These are phyloP conservation scores for Cladorrhinum sp. DNA, from an alignment of 2,329 filamentous ascomycete species.

Conservation along the genomic window DNA sequence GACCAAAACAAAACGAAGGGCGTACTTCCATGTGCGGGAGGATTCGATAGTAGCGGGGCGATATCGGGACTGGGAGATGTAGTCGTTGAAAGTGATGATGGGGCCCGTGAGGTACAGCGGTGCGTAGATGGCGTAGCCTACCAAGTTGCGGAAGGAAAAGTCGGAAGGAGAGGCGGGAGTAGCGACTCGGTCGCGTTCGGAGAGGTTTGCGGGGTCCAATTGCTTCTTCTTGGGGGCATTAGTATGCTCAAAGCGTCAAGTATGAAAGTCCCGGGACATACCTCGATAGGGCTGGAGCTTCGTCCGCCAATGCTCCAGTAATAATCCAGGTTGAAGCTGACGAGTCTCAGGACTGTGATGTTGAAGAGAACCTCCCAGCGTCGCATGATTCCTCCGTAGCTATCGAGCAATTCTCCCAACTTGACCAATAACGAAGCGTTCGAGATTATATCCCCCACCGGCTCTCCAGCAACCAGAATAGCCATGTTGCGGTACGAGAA, in stretches of 20 bases:
- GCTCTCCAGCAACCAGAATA: conserved; percentile 42
- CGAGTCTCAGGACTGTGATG: conserved; percentile 83
- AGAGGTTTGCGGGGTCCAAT: conserved; percentile 80
- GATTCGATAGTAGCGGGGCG: conserved; percentile 66
- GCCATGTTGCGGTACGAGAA: conserved; percentile 69
- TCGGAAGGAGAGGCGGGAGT: conserved; percentile 69
- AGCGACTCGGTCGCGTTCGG: conserved; percentile 80
- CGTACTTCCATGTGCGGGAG: conserved; percentile 75
- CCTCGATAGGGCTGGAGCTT: conserved; percentile 71
- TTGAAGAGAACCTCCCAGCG: conserved; percentile 99
- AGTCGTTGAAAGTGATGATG: conserved; percentile 97
- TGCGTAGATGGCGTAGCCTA: conserved; percentile 87
- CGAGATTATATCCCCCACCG: conserved; percentile 32
- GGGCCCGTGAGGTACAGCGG: conserved; percentile 91
- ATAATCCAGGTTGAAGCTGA: conserved; percentile 96
- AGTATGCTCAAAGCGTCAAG: conserved; percentile 40
- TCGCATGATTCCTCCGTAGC: conserved; percentile 75
- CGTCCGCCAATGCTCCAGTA: conserved; percentile 79
- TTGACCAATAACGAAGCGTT: conserved; percentile 45
- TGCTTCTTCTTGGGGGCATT: conserved; percentile 91
- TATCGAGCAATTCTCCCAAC: conserved; percentile 73
- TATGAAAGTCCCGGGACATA: conserved; percentile 46
- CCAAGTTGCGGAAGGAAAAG: conserved; percentile 79
- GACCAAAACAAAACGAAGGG: conserved; percentile 73
- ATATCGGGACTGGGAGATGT: conserved; percentile 81